phyloP scores from a whole-genome alignment of 352 stramenopile species.

The Phytophthora syringae region DNA sequence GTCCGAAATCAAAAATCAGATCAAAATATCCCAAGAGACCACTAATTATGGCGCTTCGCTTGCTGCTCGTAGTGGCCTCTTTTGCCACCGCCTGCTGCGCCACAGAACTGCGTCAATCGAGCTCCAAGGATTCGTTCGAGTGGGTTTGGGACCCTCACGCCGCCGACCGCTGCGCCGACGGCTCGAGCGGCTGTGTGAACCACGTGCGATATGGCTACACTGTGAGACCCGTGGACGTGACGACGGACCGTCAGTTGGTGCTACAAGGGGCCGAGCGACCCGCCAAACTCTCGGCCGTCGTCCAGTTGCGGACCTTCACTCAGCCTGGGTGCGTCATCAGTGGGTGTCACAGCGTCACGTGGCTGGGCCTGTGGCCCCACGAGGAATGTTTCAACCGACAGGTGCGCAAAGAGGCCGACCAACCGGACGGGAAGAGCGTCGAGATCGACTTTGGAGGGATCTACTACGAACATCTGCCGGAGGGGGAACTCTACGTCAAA shows the following conservation, averaged over 20 bases:
- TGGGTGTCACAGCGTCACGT: slow-evolving; percentile 38
- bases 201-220: slow-evolving; percentile 63
- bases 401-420: slow-evolving; percentile 36
- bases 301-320: slow-evolving; percentile 53
- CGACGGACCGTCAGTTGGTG: slow-evolving; percentile 35
- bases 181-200: slow-evolving; percentile 45
- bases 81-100: neutral
- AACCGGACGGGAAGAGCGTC: slow-evolving; percentile 44
- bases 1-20: too few species aligned
- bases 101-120: slow-evolving; percentile 3
- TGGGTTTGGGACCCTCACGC: slow-evolving; percentile 55
- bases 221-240: slow-evolving; percentile 49
- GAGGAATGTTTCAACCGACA: slow-evolving; percentile 60
- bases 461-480: slow-evolving; percentile 62
- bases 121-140: slow-evolving; percentile 35
- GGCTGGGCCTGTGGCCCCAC: slow-evolving; percentile 43
- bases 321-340: slow-evolving; percentile 59
- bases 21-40: neutral
- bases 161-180: slow-evolving; percentile 39
- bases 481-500: slow-evolving; percentile 63
- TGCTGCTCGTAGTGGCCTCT: slow-evolving; percentile 16
- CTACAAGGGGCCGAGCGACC: slow-evolving; percentile 52
- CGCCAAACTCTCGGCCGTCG: slow-evolving; percentile 38
- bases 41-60: slow-evolving; percentile 7
- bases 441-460: slow-evolving; percentile 61